Evolutionary conservation across 768 basidiomycete genomes (phyloP).

Genomic region (Phanerochaete sordida): DNA sequence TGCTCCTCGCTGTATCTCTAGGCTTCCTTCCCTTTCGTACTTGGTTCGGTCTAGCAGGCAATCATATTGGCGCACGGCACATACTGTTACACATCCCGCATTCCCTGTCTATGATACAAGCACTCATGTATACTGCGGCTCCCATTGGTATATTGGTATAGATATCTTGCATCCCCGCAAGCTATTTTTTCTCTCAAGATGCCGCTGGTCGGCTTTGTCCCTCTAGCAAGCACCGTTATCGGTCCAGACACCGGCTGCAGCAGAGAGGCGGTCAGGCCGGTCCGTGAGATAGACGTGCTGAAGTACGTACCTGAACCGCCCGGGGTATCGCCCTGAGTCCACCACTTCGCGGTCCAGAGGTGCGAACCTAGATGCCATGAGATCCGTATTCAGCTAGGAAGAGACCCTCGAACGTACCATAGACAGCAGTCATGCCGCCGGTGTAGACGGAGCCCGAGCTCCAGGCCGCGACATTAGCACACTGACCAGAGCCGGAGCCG

Average conservation of each 20-base stretch:
- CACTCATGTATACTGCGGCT: neutral
- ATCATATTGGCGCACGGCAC: neutral
- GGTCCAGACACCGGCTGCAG: conserved; percentile 51
- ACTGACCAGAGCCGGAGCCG: conserved; percentile 26
- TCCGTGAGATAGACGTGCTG: too few species aligned
- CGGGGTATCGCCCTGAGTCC: conserved; percentile 57
- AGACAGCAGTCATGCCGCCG: conserved; percentile 44
- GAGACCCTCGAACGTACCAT: conserved; percentile 31
- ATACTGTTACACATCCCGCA: neutral
- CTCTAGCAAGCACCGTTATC: conserved; percentile 42
- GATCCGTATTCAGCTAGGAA: too few species aligned
- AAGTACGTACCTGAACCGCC: conserved; percentile 44
- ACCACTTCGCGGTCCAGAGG: conserved; percentile 62
- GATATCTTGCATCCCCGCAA: neutral
- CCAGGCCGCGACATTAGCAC: conserved; percentile 49
- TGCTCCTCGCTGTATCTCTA: conserved; percentile 82
- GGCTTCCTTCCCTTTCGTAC: neutral
- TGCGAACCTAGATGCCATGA: conserved; percentile 34
- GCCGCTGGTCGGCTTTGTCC: neutral
- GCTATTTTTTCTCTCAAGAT: neutral
- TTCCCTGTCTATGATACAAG: neutral
- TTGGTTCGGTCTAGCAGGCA: neutral
- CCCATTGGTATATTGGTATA: neutral
- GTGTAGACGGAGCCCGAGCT: conserved; percentile 41
- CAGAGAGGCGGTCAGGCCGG: neutral